phyloP scores from a whole-genome alignment of 2,329 filamentous ascomycete species.

The Aspergillus sojae region DNA sequence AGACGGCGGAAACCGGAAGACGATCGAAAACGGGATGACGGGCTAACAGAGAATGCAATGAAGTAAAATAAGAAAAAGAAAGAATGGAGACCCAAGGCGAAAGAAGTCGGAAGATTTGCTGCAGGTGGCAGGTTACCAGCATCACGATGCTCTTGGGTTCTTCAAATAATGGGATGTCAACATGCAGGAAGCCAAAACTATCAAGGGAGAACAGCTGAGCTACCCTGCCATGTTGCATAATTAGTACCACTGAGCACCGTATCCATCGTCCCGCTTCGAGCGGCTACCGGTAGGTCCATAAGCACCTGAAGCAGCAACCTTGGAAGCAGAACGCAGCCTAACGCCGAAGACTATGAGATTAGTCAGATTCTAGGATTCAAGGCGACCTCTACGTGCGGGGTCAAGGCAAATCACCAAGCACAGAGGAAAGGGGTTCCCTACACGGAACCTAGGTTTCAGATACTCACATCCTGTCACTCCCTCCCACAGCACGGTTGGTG shows the following conservation, averaged over 20 bases:
- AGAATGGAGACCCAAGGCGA: conserved; percentile 34
- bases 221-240: conserved; percentile 36
- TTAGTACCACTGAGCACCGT: conserved; percentile 52
- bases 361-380: conserved; percentile 74
- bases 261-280: conserved; percentile 58
- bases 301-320: conserved; percentile 61
- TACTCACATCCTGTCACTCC: conserved; percentile 97
- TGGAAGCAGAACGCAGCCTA: conserved; percentile 83
- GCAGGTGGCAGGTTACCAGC: conserved; percentile 32
- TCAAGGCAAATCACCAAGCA: conserved; percentile 72
- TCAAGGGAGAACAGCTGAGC: conserved; percentile 26
- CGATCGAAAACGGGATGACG: conserved; percentile 38
- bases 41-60: conserved; percentile 41
- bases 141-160: conserved; percentile 33
- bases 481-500: conserved; percentile 73
- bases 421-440: conserved; percentile 78
- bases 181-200: conserved; percentile 30
- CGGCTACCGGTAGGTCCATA: conserved; percentile 52
- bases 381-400: conserved; percentile 70
- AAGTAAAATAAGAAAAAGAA: conserved; percentile 29
- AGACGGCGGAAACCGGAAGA: conserved; percentile 36
- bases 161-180: conserved; percentile 31
- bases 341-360: conserved; percentile 81
- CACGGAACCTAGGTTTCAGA: conserved; percentile 72
- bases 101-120: conserved; percentile 37